Conservation (phyloP, 495 filamentous ascomycete genomes). For the Aspergillus ostianus region DNA sequence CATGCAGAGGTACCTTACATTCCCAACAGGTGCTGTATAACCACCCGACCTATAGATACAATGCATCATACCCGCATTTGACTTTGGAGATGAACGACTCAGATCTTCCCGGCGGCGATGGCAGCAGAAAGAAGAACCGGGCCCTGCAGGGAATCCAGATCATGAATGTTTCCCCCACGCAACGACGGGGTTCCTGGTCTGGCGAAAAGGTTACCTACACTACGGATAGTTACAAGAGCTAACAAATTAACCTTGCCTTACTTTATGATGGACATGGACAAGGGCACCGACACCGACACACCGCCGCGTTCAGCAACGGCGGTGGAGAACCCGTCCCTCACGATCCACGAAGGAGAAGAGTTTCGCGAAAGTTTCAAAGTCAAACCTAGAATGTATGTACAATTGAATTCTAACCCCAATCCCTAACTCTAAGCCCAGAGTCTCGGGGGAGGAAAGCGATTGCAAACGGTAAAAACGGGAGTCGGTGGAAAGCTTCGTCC, state of each 20-base stretch:
- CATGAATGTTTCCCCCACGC: not conserved
- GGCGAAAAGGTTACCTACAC: not conserved
- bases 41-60: not conserved
- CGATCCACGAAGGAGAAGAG: constrained; percentile 3
- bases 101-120: not conserved
- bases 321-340: not conserved
- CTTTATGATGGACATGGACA: not conserved
- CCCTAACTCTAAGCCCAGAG: not conserved
- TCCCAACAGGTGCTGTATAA: not conserved
- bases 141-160: not conserved
- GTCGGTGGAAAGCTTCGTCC: constrained; percentile 14
- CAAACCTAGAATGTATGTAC: constrained; percentile 1
- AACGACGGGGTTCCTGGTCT: constrained; percentile 4
- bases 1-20: constrained; percentile 11
- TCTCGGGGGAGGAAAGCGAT: not conserved
- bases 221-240: too few species aligned
- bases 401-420: constrained; percentile 8
- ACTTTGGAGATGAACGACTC: not conserved
- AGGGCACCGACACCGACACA: not conserved
- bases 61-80: not conserved
- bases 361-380: constrained; percentile 1
- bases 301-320: not conserved
- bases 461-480: constrained; percentile 13
- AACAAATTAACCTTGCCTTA: too few species aligned
- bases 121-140: not conserved